Conservation (phyloP, 2,329 filamentous ascomycete genomes). For the Cercospora citrullina region DNA sequence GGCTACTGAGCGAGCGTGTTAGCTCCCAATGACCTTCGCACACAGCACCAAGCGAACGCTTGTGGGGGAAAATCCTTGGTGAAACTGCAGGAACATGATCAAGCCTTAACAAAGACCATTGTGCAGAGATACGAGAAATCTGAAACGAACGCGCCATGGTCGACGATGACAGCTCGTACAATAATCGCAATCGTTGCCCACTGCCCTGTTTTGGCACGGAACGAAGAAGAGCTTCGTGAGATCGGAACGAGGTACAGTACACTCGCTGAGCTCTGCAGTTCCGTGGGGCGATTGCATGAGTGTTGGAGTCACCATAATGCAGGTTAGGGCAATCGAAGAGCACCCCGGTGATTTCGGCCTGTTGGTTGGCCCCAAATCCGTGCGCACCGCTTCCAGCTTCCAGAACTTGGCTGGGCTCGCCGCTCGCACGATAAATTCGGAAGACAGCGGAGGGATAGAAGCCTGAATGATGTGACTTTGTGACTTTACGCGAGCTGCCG, state of each 20-base stretch:
- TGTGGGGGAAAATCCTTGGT: background rate
- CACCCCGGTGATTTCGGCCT: background rate
- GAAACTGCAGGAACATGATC: background rate
- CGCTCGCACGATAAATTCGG: background rate
- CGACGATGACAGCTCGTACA: background rate
- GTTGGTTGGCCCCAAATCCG: background rate
- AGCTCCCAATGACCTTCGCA: background rate
- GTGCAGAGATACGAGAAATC: background rate
- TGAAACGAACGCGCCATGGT: background rate
- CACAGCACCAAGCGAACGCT: background rate
- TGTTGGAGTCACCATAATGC: background rate
- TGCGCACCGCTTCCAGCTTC: background rate
- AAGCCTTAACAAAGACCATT: background rate
- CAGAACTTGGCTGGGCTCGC: background rate
- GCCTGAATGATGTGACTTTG: too few species aligned
- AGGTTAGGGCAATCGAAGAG: background rate
- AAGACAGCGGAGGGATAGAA: background rate
- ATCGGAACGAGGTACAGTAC: background rate
- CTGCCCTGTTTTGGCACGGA: background rate
- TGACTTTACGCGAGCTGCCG: too few species aligned
- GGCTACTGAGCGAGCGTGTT: background rate
- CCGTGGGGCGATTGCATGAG: background rate
- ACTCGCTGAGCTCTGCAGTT: background rate
- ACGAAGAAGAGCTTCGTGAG: background rate
- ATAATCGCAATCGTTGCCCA: background rate